Evolutionary conservation across 768 basidiomycete species (phyloP).

Genomic region (Russula sp.): DNA sequence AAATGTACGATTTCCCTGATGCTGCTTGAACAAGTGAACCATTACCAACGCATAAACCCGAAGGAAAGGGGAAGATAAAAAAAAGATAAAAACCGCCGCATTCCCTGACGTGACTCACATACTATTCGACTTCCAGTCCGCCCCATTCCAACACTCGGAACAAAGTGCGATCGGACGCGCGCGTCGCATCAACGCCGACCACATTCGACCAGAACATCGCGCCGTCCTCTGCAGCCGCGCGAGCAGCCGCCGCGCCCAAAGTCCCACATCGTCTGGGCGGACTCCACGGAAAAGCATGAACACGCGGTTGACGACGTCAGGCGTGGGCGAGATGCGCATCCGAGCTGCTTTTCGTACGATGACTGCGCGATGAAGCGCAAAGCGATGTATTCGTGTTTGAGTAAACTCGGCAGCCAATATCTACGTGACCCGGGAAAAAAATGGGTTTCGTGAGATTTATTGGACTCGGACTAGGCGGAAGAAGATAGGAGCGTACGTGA

Average conservation of each 20-base stretch:
- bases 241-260: conserved; percentile 36
- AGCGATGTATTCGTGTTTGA: conserved; percentile 42
- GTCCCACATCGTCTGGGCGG: conserved; percentile 25
- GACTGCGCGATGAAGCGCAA: conserved; percentile 47
- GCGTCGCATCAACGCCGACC: conserved; percentile 38
- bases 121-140: conserved; percentile 23
- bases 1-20: not conserved
- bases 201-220: conserved; percentile 36
- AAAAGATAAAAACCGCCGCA: not conserved
- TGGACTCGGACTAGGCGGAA: conserved; percentile 27
- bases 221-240: conserved; percentile 31
- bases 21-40: not conserved
- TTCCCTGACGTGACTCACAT: not conserved
- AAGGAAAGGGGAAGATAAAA: not conserved
- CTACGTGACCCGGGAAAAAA: not conserved
- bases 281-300: conserved; percentile 50
- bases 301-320: conserved; percentile 45
- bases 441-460: not conserved
- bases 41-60: not conserved
- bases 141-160: conserved; percentile 50
- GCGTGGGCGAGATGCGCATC: conserved; percentile 40
- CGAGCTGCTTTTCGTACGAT: conserved; percentile 44
- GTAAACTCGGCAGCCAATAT: conserved; percentile 47
- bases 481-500: conserved; percentile 39
- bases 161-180: conserved; percentile 34